Percentiles rank a stretch among this genome's conserved stretches.
These are phyloP conservation scores for Calvatia gigantea DNA, from an alignment of 768 basidiomycete genomes.

Conservation along the genomic window DNA sequence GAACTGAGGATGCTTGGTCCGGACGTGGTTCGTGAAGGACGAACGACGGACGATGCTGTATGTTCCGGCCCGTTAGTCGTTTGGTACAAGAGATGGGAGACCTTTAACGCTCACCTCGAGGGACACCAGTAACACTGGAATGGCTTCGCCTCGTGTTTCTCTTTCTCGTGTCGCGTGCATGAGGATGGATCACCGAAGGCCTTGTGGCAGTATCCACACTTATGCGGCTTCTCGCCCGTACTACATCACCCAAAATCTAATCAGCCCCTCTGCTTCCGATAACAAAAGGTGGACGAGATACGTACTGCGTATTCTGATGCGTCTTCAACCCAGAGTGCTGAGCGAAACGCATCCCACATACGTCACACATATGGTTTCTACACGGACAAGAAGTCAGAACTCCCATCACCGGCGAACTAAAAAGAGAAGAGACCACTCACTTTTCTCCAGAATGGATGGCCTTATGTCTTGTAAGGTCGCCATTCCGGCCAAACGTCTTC, in stretches of 20 bases:
- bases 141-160: constrained; percentile 45
- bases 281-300: constrained; percentile 5
- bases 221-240: constrained; percentile 47
- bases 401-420: background rate
- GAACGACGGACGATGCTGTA: constrained; percentile 65
- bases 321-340: constrained; percentile 61
- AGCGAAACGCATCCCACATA: constrained; percentile 53
- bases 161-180: constrained; percentile 58
- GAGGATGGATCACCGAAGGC: constrained; percentile 72
- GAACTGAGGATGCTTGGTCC: constrained; percentile 36
- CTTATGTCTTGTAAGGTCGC: constrained; percentile 59
- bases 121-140: constrained; percentile 50
- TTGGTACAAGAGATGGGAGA: background rate
- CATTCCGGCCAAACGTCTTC: constrained; percentile 51
- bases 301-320: constrained; percentile 67
- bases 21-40: constrained; percentile 52
- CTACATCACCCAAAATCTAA: constrained; percentile 25
- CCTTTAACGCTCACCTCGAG: constrained; percentile 35
- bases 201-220: constrained; percentile 45
- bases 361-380: constrained; percentile 50
- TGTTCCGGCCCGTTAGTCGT: constrained; percentile 4
- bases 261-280: background rate
- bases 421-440: constrained; percentile 30
- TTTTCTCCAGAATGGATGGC: constrained; percentile 45
- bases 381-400: background rate